Evolutionary conservation across 768 basidiomycete genomes (phyloP), one percentile per base, ranked within the genome.

Genomic region (Naganishia antarctica): DNA sequence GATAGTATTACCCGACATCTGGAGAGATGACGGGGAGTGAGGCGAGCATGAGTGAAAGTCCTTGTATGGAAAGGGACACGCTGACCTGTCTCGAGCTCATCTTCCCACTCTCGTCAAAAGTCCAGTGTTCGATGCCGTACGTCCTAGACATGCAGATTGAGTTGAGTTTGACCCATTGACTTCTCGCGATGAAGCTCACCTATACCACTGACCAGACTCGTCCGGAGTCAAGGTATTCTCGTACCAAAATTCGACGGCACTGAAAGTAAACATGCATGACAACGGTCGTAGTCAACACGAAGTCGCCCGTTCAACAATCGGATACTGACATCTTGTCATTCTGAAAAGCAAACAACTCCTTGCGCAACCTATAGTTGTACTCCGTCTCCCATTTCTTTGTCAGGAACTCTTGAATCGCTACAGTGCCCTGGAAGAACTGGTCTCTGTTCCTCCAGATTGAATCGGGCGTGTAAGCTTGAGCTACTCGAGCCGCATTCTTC

Each of bases 391-490:
- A 85, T 68, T 85, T 85, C 64, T 76, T 73, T 18, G 73, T 78
- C 44, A 85, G 69, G 75, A 84, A 84, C 47, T 70, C 65, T 63
- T 80, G 78, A 51, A 84, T 80, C 51, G 80, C 79, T 5, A 76
- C 77, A 26, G 78, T 76, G 0, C 84, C 84, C 34, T 66, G 62
- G 65, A 82, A 69, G 72, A 85, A 85, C 18, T 73, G 63, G 70
- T 81, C 81, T 34, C 84, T 78, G 74, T 85, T 85, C 25, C 84
- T 76, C 84, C 84, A 85, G 69, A 81, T 74, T 4, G 80, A 81
- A 70, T 83, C 81, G 31, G 79, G 75, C 0, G 84, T 84, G 73
- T 84, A 84, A 0, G 81, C 83, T 0, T 79, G 75, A 0, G 80
- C 75, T 60, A 83, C 79, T 53, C 76, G 59, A 21, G 66, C 43